Percentiles rank a stretch among this genome's conserved stretches.
These are phyloP conservation scores for Microdochium paspali DNA, from an alignment of 2,329 filamentous ascomycete species.

Conservation along the genomic window DNA sequence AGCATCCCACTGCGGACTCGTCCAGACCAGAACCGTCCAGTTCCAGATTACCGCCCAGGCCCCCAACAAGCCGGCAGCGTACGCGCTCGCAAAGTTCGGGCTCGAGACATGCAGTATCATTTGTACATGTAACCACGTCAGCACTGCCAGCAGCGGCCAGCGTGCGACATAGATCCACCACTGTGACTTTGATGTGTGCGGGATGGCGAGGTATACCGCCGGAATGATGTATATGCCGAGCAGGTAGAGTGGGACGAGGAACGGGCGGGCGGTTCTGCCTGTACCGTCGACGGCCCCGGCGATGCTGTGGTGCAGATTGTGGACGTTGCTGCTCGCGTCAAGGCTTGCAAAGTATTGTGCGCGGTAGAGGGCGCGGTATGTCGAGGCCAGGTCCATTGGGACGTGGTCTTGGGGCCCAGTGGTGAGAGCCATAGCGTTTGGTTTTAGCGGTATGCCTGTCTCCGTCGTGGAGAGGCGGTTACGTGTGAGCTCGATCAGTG, in stretches of 20 bases:
- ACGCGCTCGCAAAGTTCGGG: constrained; percentile 39
- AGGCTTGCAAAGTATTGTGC: constrained; percentile 16
- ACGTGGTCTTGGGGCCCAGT: not conserved
- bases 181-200: constrained; percentile 31
- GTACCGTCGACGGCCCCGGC: too few species aligned
- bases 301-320: too few species aligned
- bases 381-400: constrained; percentile 12
- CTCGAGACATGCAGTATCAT: constrained; percentile 34
- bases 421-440: not conserved
- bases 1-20: constrained; percentile 45
- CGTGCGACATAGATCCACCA: constrained; percentile 39
- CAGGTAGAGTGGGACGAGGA: constrained; percentile 43
- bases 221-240: constrained; percentile 38
- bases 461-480: too few species aligned
- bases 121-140: constrained; percentile 32
- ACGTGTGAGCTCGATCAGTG: too few species aligned
- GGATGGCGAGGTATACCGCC: constrained; percentile 44
- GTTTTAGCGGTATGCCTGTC: not conserved
- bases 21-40: constrained; percentile 41
- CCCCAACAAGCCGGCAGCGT: constrained; percentile 38
- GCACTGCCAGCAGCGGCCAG: constrained; percentile 37
- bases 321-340: constrained; percentile 20
- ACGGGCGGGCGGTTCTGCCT: constrained; percentile 23
- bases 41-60: constrained; percentile 41
- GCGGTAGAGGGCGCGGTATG: constrained; percentile 17